Base-by-base conservation (phyloP, 73 alveolate species). In the Symbiodinium pilosum region DNA sequence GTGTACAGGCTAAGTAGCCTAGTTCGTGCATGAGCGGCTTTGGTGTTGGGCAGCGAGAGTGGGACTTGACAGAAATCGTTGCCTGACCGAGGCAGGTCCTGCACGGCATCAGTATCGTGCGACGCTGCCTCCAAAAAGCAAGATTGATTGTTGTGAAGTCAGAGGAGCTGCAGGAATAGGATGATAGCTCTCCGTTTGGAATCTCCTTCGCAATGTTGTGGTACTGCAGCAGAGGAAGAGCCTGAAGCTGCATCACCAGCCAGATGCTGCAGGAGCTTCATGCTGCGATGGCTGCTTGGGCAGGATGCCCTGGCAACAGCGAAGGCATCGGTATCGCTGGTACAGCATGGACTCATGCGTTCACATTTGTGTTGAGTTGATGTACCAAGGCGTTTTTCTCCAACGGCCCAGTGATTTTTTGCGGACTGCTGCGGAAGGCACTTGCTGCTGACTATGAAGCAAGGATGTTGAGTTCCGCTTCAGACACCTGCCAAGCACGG, bases 211-310 rank as follows among this genome's bases (percentile, higher is more conserved):
- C 24, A 7, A 47, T 47, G n/a, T n/a, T n/a, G n/a, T n/a, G n/a
- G n/a, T n/a, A n/a, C n/a, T n/a, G n/a, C n/a, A 54, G 34, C 73
- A 24, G 73, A 5, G 73, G 30, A 54, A n/a, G n/a, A n/a, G n/a
- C n/a, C n/a, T n/a, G n/a, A n/a, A n/a, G n/a, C n/a, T n/a, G n/a
- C n/a, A n/a, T n/a, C n/a, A n/a, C n/a, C n/a, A n/a, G n/a, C n/a
- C n/a, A n/a, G n/a, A n/a, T n/a, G n/a, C n/a, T n/a, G n/a, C 59
- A 47, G 81, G 81, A 64, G 81, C 81, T 64, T 20, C 81, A 64
- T n/a, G 34, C 38, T 64, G 81, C 81, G 18, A 64, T 64, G 81
- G 81, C 81, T 64, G 24, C 81, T 38, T 64, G 81, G 81, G 30
- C 38, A 1, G 81, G 81, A 38, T 64, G 81, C 34, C 20, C 81